Evolutionary conservation across 202 grass and related monocot genomes (phyloP), one percentile per base, ranked within the genome.

Genomic region (Setaria viridis): DNA sequence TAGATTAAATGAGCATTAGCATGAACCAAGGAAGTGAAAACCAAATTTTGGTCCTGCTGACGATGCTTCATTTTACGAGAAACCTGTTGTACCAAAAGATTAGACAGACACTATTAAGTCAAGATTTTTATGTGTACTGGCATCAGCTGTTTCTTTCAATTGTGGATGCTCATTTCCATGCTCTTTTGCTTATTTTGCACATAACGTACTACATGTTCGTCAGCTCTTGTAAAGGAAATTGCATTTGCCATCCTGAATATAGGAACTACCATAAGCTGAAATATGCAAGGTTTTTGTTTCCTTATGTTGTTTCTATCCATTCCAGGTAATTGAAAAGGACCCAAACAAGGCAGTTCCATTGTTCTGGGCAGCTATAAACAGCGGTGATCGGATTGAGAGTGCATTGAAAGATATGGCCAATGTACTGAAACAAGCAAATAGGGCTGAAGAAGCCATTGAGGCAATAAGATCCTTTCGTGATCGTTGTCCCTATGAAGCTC

Each of bases 401-500:
- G 92, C 92, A 58, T 41, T 94, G 65, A 94, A 94, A 53, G 92
- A 94, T 84, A 94, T 94, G 92, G 92, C 90, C 34, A 85, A 72
- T 78, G 87, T 83, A 78, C 86, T 94, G 75, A 94, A 90, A 78
- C 92, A 92, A 82, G 63, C 83, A 76, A 90, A 94, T 84, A 67
- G 93, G 73, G 60, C 90, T 78, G 93, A 94, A 81, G 93, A 94
- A 67, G 93, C 90, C 66, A 88, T 94, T 35, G 90, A 88, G 68
- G 93, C 93, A 13, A 90, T 94, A 81, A 88, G 88, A 78, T 92
- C 93, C 60, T 90, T 92, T 29, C 90, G 90, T 71, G 62, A 84
- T 79, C 87, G 76, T 21, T 94, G 93, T 72, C 86, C 93, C 29
- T 48, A 62, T 48, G 85, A 92, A 88, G 85, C 93, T 70, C 93